Evolutionary conservation across 495 filamentous ascomycete species (phyloP).

Genomic region (Tuber aestivum): DNA sequence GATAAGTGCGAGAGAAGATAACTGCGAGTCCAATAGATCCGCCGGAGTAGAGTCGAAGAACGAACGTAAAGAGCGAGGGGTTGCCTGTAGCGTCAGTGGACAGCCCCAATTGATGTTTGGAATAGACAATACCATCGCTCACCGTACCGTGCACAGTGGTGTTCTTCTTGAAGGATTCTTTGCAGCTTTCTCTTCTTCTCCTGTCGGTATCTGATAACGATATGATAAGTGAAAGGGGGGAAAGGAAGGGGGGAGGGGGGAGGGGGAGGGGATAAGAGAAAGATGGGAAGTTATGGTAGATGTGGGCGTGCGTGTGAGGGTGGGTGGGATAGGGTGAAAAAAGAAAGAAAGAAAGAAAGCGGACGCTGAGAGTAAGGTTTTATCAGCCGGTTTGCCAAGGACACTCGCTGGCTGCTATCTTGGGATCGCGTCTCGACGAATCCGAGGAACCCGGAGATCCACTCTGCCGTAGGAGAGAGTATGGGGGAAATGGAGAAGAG

Average conservation of each 20-base stretch:
- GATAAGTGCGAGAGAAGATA: conserved; percentile 32
- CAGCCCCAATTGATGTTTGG: conserved; percentile 11
- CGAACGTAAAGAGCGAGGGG: conserved; percentile 36
- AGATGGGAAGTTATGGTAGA: background rate
- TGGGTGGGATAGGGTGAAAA: background rate
- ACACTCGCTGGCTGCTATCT: background rate
- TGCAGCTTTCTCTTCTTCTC: background rate
- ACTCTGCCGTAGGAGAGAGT: background rate
- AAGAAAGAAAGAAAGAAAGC: too few species aligned
- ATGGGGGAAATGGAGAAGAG: background rate
- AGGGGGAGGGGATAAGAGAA: background rate
- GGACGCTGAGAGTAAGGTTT: background rate
- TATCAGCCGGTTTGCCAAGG: background rate
- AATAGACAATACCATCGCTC: conserved; percentile 32
- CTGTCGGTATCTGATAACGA: background rate
- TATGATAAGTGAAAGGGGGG: background rate
- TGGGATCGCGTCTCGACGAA: background rate
- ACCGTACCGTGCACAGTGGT: background rate
- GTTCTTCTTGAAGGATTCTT: background rate
- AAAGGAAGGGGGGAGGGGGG: background rate
- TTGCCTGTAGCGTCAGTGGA: conserved; percentile 37
- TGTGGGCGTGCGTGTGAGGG: background rate
- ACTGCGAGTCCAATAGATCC: conserved; percentile 35
- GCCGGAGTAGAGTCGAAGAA: conserved; percentile 38
- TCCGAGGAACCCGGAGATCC: background rate